Evolutionary conservation across 2,329 filamentous ascomycete genomes (phyloP).

Genomic region (Epichloe elymi): DNA sequence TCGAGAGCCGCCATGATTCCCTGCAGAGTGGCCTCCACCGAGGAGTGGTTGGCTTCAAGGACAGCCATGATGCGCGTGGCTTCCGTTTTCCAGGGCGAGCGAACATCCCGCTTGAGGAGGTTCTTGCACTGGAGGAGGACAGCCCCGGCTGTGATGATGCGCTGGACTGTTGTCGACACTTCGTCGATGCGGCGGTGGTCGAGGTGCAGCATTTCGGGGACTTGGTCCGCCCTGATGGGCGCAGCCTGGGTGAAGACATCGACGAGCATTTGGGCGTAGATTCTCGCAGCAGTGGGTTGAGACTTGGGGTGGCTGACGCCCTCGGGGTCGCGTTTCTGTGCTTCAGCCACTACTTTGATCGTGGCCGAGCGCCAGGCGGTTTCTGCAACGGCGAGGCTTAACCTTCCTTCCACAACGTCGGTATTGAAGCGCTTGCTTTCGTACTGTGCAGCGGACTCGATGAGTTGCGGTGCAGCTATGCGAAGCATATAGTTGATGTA

Average conservation of each 20-base stretch:
- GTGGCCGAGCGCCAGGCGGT: conserved; percentile 53
- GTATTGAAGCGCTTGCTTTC: conserved; percentile 60
- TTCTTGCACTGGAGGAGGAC: conserved; percentile 74
- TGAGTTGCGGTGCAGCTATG: conserved; percentile 56
- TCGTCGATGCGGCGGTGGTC: conserved; percentile 48
- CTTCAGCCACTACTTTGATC: conserved; percentile 51
- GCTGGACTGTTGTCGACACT: conserved; percentile 26
- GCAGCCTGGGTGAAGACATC: conserved; percentile 60
- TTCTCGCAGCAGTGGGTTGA: conserved; percentile 52
- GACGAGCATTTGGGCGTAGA: conserved; percentile 64
- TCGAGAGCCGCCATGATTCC: conserved; percentile 51
- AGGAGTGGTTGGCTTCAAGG: conserved; percentile 43
- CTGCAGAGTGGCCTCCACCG: conserved; percentile 40
- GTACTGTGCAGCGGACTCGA: conserved; percentile 58
- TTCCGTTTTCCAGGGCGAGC: conserved; percentile 64
- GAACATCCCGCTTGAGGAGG: conserved; percentile 66
- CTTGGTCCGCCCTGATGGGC: conserved; percentile 35
- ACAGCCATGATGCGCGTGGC: conserved; percentile 57
- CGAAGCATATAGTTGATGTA: conserved; percentile 72
- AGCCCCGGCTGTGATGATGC: conserved; percentile 60
- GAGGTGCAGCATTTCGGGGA: conserved; percentile 63
- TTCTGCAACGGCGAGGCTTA: conserved; percentile 46
- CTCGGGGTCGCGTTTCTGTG: conserved; percentile 55
- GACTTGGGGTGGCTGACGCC: conserved; percentile 48
- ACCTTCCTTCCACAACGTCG: conserved; percentile 42